Conservation (phyloP, 2,329 filamentous ascomycete genomes). For the Acrodontium crateriforme region DNA sequence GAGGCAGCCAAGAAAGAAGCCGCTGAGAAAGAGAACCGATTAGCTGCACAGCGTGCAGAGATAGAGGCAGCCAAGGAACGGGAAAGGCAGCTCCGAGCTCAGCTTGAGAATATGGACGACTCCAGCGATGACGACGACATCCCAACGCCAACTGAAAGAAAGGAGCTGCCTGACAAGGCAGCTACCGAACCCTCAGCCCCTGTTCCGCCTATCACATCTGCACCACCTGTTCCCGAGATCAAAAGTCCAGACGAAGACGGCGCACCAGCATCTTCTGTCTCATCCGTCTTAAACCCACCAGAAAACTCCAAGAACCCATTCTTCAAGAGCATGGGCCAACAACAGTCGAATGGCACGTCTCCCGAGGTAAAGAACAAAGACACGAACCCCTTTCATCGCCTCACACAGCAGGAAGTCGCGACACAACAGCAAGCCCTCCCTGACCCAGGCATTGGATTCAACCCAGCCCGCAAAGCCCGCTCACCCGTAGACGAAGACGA, state of each 20-base stretch:
- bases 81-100: constrained; percentile 76
- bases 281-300: constrained; percentile 33
- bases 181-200: constrained; percentile 31
- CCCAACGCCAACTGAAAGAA: constrained; percentile 43
- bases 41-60: constrained; percentile 77
- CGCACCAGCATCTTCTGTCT: not conserved
- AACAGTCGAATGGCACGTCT: constrained; percentile 29
- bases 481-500: constrained; percentile 50
- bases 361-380: constrained; percentile 35
- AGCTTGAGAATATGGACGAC: constrained; percentile 66
- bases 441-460: too few species aligned
- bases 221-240: constrained; percentile 3
- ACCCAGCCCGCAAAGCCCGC: constrained; percentile 33
- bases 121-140: constrained; percentile 46
- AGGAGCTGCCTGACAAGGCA: constrained; percentile 36
- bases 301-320: constrained; percentile 88
- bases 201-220: constrained; percentile 27
- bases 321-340: constrained; percentile 72
- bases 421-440: constrained; percentile 36
- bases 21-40: constrained; percentile 73
- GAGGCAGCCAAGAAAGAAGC: constrained; percentile 77
- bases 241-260: too few species aligned
- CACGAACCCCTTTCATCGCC: constrained; percentile 93
- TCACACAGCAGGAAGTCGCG: constrained; percentile 50
- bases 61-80: constrained; percentile 83